Conservation (phyloP, 805 yeast species). For the Torulaspora microellipsoides region DNA sequence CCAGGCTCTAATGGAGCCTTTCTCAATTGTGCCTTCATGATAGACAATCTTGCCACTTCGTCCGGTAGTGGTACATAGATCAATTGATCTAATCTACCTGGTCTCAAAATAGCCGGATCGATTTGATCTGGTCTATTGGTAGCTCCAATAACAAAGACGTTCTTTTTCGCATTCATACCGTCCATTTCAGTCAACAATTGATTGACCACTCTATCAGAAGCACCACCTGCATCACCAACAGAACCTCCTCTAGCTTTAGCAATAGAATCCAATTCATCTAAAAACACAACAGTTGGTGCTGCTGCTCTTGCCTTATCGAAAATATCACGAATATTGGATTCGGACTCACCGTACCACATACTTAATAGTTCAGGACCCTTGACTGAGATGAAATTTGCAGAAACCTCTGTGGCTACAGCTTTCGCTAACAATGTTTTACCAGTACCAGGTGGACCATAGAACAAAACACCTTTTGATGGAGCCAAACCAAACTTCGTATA, state of each 20-base stretch:
- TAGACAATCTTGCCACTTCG: slow-evolving; percentile 88
- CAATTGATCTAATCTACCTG: slow-evolving; percentile 98
- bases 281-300: slow-evolving; percentile 97
- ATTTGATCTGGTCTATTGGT: slow-evolving; percentile 99
- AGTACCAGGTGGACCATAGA: slow-evolving; percentile 99
- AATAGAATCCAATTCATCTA: slow-evolving; percentile 96
- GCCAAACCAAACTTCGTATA: slow-evolving; percentile 96
- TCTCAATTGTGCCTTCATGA: slow-evolving; percentile 92
- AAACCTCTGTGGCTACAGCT: slow-evolving; percentile 98
- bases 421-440: slow-evolving; percentile 98
- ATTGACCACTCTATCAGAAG: slow-evolving; percentile 92
- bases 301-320: slow-evolving; percentile 99
- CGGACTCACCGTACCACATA: slow-evolving; percentile 99
- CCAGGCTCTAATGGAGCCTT: slow-evolving; percentile 99
- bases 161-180: slow-evolving; percentile 99
- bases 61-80: slow-evolving; percentile 98
- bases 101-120: slow-evolving; percentile 97
- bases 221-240: slow-evolving; percentile 92
- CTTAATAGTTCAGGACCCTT: slow-evolving; percentile 95
- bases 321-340: slow-evolving; percentile 94
- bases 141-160: slow-evolving; percentile 98
- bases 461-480: slow-evolving; percentile 96
- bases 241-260: slow-evolving; percentile 96
- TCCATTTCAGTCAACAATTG: slow-evolving; percentile 98
- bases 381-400: slow-evolving; percentile 88